Base-by-base conservation (phyloP, 495 filamentous ascomycete species). In the Pyrenopolyporus hunteri region DNA sequence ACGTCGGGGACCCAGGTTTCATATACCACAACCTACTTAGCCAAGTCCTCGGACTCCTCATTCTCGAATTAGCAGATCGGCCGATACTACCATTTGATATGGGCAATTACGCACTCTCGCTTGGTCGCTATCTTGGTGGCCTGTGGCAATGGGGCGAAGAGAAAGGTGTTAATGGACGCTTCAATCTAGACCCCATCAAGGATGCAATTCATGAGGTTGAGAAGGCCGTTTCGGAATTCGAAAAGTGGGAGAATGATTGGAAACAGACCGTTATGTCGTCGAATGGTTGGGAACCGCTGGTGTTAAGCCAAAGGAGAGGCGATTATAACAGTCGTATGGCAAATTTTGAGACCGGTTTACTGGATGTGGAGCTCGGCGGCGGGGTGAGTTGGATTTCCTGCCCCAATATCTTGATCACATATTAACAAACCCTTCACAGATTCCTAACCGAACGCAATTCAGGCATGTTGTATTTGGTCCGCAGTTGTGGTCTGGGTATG, bases 401-500 rank as follows among this genome's bases (percentile, higher is more conserved):
- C 42, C 22, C 22, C 3, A n/a, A n/a, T 14, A 33, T 28, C 8
- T 61, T 13, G 11, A 9, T 29, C 17, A 26, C 17, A 37, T 51
- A 22, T 16, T 65, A 51, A 69, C 47, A 2, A 14, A 3, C 33
- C 57, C n/a, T 7, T 37, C 7, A 28, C 58, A 94, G 89, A 79
- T 96, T 22, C 92, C 91, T 25, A 90, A 90, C 68, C 85, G 94
- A 58, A 89, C 89, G 19, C 95, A 97, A 76, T 98, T 91, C 80
- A 96, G 94, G 71, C 95, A 98, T 76, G 83, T 96, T 66, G 63
- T 98, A 45, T 94, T 91, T 66, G 92, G 87, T 0, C 94, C 94
- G 10, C 84, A 91, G 69, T 74, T 83, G 4, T 93, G 91, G 89
- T 86, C 85, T 42, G 86, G 86, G 45, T 85, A 89, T 70, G 86